phyloP scores from a whole-genome alignment of 768 basidiomycete genomes.

The Podaxis sp. region DNA sequence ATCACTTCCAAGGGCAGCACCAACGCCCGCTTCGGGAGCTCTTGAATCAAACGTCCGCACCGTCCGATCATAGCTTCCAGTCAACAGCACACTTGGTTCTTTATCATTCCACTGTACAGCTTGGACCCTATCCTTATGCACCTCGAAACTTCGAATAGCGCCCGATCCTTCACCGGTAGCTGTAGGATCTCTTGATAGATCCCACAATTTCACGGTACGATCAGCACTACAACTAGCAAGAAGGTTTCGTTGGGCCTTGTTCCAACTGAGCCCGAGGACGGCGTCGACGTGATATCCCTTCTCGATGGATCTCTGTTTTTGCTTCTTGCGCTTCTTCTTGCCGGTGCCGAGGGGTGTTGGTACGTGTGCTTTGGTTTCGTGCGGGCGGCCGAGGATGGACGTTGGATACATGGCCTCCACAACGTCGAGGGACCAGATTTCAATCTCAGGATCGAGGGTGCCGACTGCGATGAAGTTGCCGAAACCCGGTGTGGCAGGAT shows the following conservation, averaged over 20 bases:
- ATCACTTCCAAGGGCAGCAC: slow-evolving; percentile 85
- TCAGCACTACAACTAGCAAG: slow-evolving; percentile 93
- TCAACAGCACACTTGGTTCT: slow-evolving; percentile 87
- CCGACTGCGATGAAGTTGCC: slow-evolving; percentile 97
- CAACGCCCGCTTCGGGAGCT: slow-evolving; percentile 77
- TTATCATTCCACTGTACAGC: slow-evolving; percentile 92
- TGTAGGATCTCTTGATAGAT: slow-evolving; percentile 70
- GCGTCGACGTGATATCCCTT: slow-evolving; percentile 88
- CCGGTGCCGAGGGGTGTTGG: slow-evolving; percentile 85
- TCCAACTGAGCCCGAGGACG: slow-evolving; percentile 93
- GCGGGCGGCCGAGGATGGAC: slow-evolving; percentile 87
- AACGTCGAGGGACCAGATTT: slow-evolving; percentile 96
- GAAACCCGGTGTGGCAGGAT: slow-evolving; percentile 34
- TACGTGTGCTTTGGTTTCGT: slow-evolving; percentile 76
- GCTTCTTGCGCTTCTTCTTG: slow-evolving; percentile 94
- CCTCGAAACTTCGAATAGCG: slow-evolving; percentile 83
- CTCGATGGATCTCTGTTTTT: slow-evolving; percentile 60
- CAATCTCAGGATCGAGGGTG: slow-evolving; percentile 95
- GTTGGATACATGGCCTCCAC: slow-evolving; percentile 94
- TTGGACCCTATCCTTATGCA: slow-evolving; percentile 94
- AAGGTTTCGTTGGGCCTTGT: slow-evolving; percentile 83
- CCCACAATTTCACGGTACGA: slow-evolving; percentile 96
- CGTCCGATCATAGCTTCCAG: slow-evolving; percentile 92
- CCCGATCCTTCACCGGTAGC: slow-evolving; percentile 47
- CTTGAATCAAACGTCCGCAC: slow-evolving; percentile 94